These are phyloP conservation scores for Nepenthes alata DNA, from an alignment of 179 eudicot genomes.

Conservation along the genomic window DNA sequence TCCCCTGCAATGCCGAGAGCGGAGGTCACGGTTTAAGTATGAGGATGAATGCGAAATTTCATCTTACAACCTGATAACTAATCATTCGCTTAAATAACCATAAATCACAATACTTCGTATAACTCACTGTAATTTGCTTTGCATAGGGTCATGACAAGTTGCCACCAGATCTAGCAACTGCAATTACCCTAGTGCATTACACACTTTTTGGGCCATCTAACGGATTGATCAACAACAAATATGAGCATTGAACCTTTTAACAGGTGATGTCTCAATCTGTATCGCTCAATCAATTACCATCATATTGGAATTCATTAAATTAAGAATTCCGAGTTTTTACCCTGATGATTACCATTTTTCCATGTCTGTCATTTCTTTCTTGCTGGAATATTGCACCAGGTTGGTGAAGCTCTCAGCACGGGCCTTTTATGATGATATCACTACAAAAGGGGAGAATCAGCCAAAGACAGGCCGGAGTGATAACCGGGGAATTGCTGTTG, in stretches of 20 bases:
- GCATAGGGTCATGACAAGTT: too few relatives aligned
- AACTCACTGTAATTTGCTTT: too few relatives aligned
- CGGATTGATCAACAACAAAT: background rate
- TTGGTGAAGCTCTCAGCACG: slow-evolving; percentile 87
- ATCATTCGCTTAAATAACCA: too few relatives aligned
- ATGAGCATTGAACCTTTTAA: slow-evolving; percentile 53
- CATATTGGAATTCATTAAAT: background rate
- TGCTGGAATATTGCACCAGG: slow-evolving; percentile 19
- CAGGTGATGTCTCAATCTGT: slow-evolving; percentile 17
- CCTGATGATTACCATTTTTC: background rate
- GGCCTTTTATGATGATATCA: slow-evolving; percentile 82
- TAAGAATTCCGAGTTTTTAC: too few relatives aligned
- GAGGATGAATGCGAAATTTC: too few relatives aligned
- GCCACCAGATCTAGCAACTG: too few relatives aligned
- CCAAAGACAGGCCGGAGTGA: slow-evolving; percentile 69
- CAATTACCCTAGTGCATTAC: too few relatives aligned
- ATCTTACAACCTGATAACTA: too few relatives aligned
- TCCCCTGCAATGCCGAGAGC: too few relatives aligned
- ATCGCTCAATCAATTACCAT: background rate
- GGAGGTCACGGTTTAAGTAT: too few relatives aligned
- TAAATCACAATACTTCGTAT: too few relatives aligned
- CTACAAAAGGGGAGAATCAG: slow-evolving; percentile 69
- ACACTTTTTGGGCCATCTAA: too few relatives aligned
- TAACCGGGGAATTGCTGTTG: slow-evolving; percentile 85
- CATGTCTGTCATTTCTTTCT: background rate